phyloP scores from a whole-genome alignment of 2,329 filamentous ascomycete genomes.

The Sporothrix sp. region DNA sequence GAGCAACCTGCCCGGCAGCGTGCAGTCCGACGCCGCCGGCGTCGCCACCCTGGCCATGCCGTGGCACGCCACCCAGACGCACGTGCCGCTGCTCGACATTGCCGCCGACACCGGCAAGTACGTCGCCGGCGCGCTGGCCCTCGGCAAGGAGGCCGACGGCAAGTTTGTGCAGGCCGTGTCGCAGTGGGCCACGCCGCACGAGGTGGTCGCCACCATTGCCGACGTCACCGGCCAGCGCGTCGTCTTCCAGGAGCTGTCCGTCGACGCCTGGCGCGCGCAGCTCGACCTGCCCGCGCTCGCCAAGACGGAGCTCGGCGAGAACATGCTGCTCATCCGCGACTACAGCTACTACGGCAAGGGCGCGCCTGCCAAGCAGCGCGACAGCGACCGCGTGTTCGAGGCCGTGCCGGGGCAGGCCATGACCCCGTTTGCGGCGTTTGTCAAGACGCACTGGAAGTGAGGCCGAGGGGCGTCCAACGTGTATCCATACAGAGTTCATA shows the following conservation, averaged over 20 bases:
- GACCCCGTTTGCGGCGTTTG: conserved; percentile 34
- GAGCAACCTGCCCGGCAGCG: conserved; percentile 34
- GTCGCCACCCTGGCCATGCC: conserved; percentile 24
- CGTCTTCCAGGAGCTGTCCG: not conserved
- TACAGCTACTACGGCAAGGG: conserved; percentile 40
- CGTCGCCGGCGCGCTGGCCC: not conserved
- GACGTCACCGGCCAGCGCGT: not conserved
- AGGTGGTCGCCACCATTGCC: not conserved
- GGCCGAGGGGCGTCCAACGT: not conserved
- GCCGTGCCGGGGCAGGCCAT: conserved; percentile 29
- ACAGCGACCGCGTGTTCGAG: conserved; percentile 29
- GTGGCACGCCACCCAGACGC: conserved; percentile 23
- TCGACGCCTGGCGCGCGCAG: not conserved
- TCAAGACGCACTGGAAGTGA: conserved; percentile 17
- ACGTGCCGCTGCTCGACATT: conserved; percentile 28
- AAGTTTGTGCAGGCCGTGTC: not conserved
- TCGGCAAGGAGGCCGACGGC: not conserved
- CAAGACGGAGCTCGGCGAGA: not conserved
- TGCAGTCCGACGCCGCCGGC: conserved; percentile 24
- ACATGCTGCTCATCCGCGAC: conserved; percentile 38
- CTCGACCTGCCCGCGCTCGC: not conserved
- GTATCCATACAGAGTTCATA: too few species aligned
- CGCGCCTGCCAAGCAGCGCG: conserved; percentile 22
- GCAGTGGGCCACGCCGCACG: not conserved
- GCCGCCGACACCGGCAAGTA: conserved; percentile 28